These are phyloP conservation scores for Solanum pimpinellifolium DNA, from an alignment of 257 asterid genomes.

Conservation along the genomic window DNA sequence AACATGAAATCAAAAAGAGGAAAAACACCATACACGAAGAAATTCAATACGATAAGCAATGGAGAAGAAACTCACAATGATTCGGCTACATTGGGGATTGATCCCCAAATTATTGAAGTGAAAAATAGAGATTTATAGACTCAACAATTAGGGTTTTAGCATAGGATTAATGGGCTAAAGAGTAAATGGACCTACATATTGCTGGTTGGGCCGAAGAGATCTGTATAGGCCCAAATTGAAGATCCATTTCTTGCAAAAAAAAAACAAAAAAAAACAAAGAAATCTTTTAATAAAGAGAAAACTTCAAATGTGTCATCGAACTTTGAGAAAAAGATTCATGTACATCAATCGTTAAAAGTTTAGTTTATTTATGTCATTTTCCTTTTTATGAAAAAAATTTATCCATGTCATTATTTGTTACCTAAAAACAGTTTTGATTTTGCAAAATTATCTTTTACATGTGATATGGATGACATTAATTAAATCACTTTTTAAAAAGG, in stretches of 20 bases:
- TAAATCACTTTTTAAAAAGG: no score
- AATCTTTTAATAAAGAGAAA: no score
- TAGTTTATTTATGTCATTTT: no score
- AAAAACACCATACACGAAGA: not conserved
- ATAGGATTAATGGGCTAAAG: not conserved
- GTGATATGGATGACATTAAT: no score
- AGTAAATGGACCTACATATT: not conserved
- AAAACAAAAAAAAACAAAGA: no score
- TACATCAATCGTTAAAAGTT: no score
- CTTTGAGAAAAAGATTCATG: no score
- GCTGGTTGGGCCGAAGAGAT: not conserved
- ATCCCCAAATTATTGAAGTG: not conserved
- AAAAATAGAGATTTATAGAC: not conserved
- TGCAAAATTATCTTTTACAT: no score
- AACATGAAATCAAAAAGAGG: not conserved
- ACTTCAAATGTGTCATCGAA: no score
- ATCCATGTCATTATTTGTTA: no score
- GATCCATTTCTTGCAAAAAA: not conserved
- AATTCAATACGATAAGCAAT: rapidly evolving
- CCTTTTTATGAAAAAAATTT: no score
- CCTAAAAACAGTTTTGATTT: no score
- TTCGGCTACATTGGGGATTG: not conserved
- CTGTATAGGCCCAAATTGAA: not conserved
- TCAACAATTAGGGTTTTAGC: not conserved
- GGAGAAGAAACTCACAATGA: not conserved